Base-by-base conservation (phyloP, 2,329 filamentous ascomycete genomes). In the Neofusicoccum kwambonambiense region DNA sequence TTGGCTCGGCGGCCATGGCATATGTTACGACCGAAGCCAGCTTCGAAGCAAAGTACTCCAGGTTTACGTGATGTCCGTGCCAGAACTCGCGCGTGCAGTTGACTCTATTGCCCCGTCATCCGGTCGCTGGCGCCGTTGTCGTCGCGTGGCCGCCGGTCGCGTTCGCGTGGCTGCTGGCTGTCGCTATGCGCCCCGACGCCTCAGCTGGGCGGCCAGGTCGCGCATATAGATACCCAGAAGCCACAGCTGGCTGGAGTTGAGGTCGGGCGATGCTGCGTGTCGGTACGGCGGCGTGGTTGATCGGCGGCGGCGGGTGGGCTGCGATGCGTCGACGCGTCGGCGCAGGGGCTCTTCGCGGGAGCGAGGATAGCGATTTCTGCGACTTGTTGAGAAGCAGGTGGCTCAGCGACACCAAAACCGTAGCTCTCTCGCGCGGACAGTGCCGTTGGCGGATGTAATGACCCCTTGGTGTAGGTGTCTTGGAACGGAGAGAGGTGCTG, bases 11-110 rank as follows among this genome's bases (percentile, higher is more conserved):
- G 61, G 68, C 75, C 78, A 79, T 79, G 57, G 76, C 77, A 70
- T 76, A 75, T 66, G 77, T 75, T 69, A 79, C 73, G 66, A 72
- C 76, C 66, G 74, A 75, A 70, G 76, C 77, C 75, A 79, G 70
- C 66, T 72, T 78, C 65, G 67, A 68, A 39, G 66, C 57, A 52
- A 70, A 61, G 67, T 65, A 70, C 47, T 69, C 69, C 69, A 71
- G 69, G 17, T 61, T 67, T 58, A 62, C 62, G 65, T 65, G 58
- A 31, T 64, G 41, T 49, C 13, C 17, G 19, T 34, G 54, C 19
- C 44, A 22, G n/a, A 52, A 49, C 45, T 47, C 19, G 54, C 56
- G 47, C 54, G 44, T 51, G 44, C 47, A 44, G 42, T 45, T 45
- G 27, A 44, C 34, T 37, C 42, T 57, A 57, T 31, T 39, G 62